Evolutionary conservation across 1,284 basidiomycete genomes (phyloP).

Genomic region (Puccinia novopanici): DNA sequence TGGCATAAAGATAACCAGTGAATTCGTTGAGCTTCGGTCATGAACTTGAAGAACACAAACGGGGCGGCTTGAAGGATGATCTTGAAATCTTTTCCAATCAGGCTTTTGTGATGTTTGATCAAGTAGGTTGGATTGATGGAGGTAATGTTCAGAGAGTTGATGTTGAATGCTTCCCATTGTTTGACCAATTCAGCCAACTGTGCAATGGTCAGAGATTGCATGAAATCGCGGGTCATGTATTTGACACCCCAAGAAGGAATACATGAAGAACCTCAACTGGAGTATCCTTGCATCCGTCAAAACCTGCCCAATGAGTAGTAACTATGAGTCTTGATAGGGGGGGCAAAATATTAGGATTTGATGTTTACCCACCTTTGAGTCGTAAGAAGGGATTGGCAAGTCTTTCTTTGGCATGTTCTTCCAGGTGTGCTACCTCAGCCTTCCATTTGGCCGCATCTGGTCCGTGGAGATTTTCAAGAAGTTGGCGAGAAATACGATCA

Average conservation of each 20-base stretch:
- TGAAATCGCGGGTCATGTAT: not conserved
- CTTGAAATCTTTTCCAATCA: slow-evolving; percentile 60
- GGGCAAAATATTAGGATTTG: not conserved
- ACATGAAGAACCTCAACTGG: slow-evolving; percentile 19
- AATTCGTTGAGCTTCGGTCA: not conserved
- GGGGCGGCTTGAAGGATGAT: slow-evolving; percentile 54
- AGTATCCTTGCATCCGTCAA: slow-evolving; percentile 10
- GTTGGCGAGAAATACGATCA: not conserved
- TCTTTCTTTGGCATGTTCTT: not conserved
- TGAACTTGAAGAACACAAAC: slow-evolving; percentile 10
- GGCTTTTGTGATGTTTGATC: slow-evolving; percentile 58
- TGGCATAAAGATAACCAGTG: slow-evolving; percentile 38
- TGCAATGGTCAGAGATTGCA: not conserved
- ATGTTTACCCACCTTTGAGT: not conserved
- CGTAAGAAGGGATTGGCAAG: not conserved
- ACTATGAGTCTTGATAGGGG: too few species aligned
- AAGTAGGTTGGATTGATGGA: slow-evolving; percentile 55
- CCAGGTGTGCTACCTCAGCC: not conserved
- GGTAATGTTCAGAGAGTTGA: slow-evolving; percentile 54
- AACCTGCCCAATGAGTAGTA: not conserved
- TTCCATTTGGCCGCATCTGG: not conserved
- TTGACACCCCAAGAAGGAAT: not conserved
- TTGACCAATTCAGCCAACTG: not conserved
- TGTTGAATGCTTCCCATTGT: slow-evolving; percentile 58
- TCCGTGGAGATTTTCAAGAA: not conserved